Evolutionary conservation across 2,329 filamentous ascomycete species (phyloP).

Genomic region (Paecilomyces sp.): DNA sequence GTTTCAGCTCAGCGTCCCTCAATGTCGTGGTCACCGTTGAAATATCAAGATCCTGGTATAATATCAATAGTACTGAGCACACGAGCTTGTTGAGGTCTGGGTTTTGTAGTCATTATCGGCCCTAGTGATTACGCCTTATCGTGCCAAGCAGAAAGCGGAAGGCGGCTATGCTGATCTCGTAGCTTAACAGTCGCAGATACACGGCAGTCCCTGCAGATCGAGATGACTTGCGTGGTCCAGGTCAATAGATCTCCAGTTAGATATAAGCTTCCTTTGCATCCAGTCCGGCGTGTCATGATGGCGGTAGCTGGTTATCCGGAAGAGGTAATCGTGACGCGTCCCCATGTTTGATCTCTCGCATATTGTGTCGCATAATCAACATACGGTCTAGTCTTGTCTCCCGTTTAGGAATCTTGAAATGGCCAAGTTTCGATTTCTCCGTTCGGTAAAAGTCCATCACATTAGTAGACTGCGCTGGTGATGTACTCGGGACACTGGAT

Average conservation of each 20-base stretch:
- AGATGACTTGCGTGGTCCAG: neutral
- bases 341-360: neutral
- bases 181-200: neutral
- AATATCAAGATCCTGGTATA: neutral
- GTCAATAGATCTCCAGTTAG: neutral
- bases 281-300: neutral
- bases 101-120: neutral
- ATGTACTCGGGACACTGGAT: neutral
- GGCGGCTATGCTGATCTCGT: neutral
- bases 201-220: conserved; percentile 2
- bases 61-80: neutral
- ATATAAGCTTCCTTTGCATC: neutral
- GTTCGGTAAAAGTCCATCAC: neutral
- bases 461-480: neutral
- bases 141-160: neutral
- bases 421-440: neutral
- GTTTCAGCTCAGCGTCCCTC: neutral
- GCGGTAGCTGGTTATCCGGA: neutral
- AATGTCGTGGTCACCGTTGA: neutral
- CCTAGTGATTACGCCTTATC: neutral
- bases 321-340: neutral
- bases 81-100: neutral
- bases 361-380: neutral
- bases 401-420: neutral
- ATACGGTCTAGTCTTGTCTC: neutral